Conservation (phyloP, 108 stramenopile species). For the Cyclotella cryptica region DNA sequence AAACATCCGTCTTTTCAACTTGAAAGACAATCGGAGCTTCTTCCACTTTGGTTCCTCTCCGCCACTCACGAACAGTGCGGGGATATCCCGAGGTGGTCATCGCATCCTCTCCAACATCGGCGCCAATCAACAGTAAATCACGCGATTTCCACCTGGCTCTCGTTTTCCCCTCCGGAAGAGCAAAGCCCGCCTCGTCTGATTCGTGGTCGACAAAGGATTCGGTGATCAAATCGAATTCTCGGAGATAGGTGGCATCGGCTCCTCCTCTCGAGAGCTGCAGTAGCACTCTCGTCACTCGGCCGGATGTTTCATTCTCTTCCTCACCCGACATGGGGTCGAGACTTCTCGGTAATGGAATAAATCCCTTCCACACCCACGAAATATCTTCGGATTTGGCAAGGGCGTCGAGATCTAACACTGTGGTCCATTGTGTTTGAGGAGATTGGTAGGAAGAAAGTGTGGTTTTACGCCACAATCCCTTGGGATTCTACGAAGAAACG, state of each 20-base stretch:
- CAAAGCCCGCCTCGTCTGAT: slow-evolving; percentile 51
- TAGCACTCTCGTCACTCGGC: slow-evolving; percentile 66
- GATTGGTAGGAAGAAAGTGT: slow-evolving; percentile 70
- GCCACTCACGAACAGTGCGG: slow-evolving; percentile 88
- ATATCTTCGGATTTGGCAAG: slow-evolving; percentile 72
- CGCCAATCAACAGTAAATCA: slow-evolving; percentile 71
- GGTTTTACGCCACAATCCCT: slow-evolving; percentile 88
- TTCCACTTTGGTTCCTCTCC: slow-evolving; percentile 83
- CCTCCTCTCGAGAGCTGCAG: slow-evolving; percentile 86
- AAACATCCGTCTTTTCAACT: slow-evolving; percentile 88
- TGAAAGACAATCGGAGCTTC: slow-evolving; percentile 89
- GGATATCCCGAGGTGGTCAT: slow-evolving; percentile 93
- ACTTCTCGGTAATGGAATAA: slow-evolving; percentile 57
- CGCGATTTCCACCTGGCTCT: slow-evolving; percentile 51
- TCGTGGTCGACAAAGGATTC: slow-evolving; percentile 79
- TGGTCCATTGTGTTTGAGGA: slow-evolving; percentile 69
- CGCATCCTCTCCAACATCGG: slow-evolving; percentile 62
- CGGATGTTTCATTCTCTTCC: slow-evolving; percentile 14
- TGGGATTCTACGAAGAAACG: slow-evolving; percentile 52
- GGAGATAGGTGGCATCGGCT: slow-evolving; percentile 85
- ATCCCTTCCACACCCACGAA: slow-evolving; percentile 93
- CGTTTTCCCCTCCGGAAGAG: slow-evolving; percentile 84
- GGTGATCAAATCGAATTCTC: slow-evolving; percentile 88
- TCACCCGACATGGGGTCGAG: slow-evolving; percentile 63
- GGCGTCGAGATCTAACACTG: slow-evolving; percentile 88